Evolutionary conservation across 176 grass and related monocot genomes (phyloP), one percentile per base, ranked within the genome.

Genomic region (Lolium rigidum): DNA sequence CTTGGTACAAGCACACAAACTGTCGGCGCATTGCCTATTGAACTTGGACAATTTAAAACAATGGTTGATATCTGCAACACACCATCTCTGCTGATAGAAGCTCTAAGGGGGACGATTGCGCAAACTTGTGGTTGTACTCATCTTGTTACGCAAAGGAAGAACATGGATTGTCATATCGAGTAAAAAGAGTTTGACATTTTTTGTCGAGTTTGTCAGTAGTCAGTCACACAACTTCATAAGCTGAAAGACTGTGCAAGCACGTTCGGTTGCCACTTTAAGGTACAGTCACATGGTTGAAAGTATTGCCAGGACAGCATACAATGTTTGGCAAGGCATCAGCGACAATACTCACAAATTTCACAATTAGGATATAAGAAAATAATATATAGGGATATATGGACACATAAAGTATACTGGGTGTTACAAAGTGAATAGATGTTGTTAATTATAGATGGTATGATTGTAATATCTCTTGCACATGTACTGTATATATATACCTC

Each of bases 221-320:
- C 41, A 43, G 37, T 68, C 24, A 12, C 57, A 61, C 51, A 82
- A 18, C 79, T 52, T 13, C 11, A 82, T 20, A 77, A 78, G 22
- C 6, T 78, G 20, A 69, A 82, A 50, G 25, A 77, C 18, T 38
- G n/a, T 20, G 62, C 61, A 59, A 83, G 38, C 73, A 65, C 64
- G 71, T 47, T 21, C 4, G 10, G 17, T n/a, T 43, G 63, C 15
- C 68, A 39, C 35, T 89, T 71, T 73, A 77, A 73, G 35, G 60
- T 55, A 66, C 6, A 74, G 47, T 11, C 66, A 9, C 16, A 43
- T 74, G 39, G 47, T 74, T 66, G 72, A 88, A 20, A 37, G 11
- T 62, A 81, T 44, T 79, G n/a, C 57, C 1, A 31, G 35, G 17
- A 57, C 28, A 79, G n/a, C 22, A 85, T 68, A 74, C 2, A 2